phyloP scores from a whole-genome alignment of 176 grass and related monocot genomes.

The Phoenix roebelenii region DNA sequence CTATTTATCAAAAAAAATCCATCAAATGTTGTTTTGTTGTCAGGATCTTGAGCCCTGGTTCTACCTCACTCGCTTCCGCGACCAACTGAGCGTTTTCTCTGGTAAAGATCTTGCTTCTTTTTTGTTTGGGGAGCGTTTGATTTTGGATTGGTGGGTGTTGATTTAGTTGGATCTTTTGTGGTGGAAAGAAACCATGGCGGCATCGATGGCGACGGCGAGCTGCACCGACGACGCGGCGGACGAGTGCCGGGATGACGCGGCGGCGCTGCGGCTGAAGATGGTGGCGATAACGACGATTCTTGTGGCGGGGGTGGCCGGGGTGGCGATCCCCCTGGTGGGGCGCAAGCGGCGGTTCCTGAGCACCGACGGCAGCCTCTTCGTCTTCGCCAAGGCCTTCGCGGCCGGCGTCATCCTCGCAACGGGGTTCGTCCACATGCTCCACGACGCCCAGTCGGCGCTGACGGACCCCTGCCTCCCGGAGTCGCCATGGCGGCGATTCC shows the following conservation, averaged over 20 bases:
- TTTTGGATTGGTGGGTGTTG: not conserved
- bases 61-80: not conserved
- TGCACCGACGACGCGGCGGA: not conserved
- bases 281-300: not conserved
- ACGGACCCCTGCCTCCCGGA: slow-evolving; percentile 2
- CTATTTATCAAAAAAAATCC: too few species aligned
- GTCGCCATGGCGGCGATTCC: slow-evolving; percentile 13
- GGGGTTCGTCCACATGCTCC: slow-evolving; percentile 15
- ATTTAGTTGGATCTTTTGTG: not conserved
- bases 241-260: slow-evolving; percentile 9
- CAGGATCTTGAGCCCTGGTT: slow-evolving; percentile 1
- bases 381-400: slow-evolving; percentile 6
- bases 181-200: not conserved
- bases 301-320: not conserved
- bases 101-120: slow-evolving; percentile 1
- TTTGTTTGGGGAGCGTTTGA: not conserved
- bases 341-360: slow-evolving; percentile 3
- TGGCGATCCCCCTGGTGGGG: not conserved
- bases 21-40: not conserved
- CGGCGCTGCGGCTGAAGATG: slow-evolving; percentile 8
- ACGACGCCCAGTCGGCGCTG: slow-evolving; percentile 15
- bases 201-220: slow-evolving; percentile 7
- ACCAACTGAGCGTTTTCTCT: not conserved
- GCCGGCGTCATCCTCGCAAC: slow-evolving; percentile 12
- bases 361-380: not conserved